Evolutionary conservation across 306 rosid genomes (phyloP).

Genomic region (Casuarina cunninghamiana): DNA sequence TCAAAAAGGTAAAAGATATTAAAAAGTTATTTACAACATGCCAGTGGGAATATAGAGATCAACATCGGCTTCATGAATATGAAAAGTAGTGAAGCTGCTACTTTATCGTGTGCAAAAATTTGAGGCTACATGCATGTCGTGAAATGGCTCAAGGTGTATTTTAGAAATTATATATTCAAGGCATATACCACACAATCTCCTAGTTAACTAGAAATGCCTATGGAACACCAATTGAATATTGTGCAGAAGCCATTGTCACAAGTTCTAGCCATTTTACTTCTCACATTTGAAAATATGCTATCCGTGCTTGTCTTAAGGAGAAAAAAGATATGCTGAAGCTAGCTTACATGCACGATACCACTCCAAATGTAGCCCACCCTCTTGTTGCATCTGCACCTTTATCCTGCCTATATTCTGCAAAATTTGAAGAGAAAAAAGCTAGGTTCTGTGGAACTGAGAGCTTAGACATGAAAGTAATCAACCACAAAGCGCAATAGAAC

Average conservation of each 20-base stretch:
- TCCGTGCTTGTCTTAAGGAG: background rate
- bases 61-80: background rate
- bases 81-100: background rate
- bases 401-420: slow-evolving; percentile 67
- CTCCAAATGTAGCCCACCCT: slow-evolving; percentile 92
- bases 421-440: slow-evolving; percentile 32
- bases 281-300: slow-evolving; percentile 9
- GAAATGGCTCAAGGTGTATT: background rate
- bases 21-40: slow-evolving; percentile 11
- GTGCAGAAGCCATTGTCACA: slow-evolving; percentile 23
- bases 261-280: slow-evolving; percentile 16
- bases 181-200: background rate
- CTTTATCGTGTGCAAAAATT: background rate
- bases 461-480: slow-evolving; percentile 9
- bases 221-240: background rate
- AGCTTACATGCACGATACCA: slow-evolving; percentile 87
- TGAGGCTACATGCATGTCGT: background rate
- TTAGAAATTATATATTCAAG: background rate
- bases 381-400: slow-evolving; percentile 51
- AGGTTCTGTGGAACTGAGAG: slow-evolving; percentile 17
- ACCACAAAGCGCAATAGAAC: background rate
- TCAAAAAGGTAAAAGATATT: slow-evolving; percentile 17
- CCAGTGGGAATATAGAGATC: slow-evolving; percentile 13
- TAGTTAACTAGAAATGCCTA: background rate
- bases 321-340: slow-evolving; percentile 13